Percentiles rank a stretch among this genome's conserved stretches.
Evolutionary conservation across 2,329 filamentous ascomycete genomes (phyloP).

Genomic region (Venturia asperata): DNA sequence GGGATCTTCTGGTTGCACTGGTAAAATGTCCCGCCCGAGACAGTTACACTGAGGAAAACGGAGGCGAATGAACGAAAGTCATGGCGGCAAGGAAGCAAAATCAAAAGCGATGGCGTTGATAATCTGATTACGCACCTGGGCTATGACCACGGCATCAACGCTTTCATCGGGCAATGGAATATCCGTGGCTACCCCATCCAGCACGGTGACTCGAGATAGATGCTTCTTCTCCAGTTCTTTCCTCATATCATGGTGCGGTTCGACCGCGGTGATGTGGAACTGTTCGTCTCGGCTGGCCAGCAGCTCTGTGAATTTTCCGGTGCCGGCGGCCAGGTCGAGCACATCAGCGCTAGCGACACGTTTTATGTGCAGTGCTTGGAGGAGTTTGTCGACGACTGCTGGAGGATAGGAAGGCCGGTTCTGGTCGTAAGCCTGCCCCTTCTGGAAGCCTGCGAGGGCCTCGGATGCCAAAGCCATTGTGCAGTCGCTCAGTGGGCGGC

Average conservation of each 20-base stretch:
- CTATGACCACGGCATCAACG: conserved; percentile 59
- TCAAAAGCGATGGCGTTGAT: neutral
- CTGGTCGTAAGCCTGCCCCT: conserved; percentile 58
- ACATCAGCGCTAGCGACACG: conserved; percentile 43
- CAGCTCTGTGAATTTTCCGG: conserved; percentile 62
- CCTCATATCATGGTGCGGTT: conserved; percentile 62
- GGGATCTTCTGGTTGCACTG: neutral
- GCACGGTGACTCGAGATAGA: conserved; percentile 48
- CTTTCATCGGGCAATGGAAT: conserved; percentile 51
- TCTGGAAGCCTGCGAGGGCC: conserved; percentile 51
- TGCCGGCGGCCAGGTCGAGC: conserved; percentile 60
- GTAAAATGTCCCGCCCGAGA: conserved; percentile 6
- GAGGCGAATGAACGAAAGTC: neutral
- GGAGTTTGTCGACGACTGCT: conserved; percentile 51
- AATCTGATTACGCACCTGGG: conserved; percentile 50
- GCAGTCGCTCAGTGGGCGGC: neutral
- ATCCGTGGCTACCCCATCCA: conserved; percentile 51
- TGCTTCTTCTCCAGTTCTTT: conserved; percentile 52
- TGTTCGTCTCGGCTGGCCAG: conserved; percentile 52
- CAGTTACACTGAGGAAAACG: neutral
- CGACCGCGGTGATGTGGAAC: conserved; percentile 55
- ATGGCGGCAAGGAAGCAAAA: neutral
- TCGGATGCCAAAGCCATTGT: conserved; percentile 23
- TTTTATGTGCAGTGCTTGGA: conserved; percentile 48
- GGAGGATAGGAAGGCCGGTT: conserved; percentile 61